Evolutionary conservation across 805 yeast species (phyloP).

Genomic region (Tetrapisispora namnaoensis): DNA sequence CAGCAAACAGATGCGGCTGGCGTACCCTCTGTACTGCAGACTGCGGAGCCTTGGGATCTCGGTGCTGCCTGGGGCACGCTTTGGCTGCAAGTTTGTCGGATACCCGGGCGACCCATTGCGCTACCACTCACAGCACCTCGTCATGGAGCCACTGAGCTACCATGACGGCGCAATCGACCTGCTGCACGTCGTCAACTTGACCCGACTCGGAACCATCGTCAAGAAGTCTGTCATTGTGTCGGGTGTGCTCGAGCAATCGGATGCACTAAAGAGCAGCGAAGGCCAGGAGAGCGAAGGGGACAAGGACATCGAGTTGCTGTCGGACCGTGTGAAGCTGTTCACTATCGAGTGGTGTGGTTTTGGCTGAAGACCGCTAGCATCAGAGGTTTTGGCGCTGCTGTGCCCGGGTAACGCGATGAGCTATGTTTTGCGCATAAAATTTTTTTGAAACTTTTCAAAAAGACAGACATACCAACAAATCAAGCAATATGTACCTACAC

Average conservation of each 20-base stretch:
- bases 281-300: too few relatives aligned
- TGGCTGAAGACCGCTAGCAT: constrained; percentile 50
- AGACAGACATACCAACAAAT: not conserved
- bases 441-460: not conserved
- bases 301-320: too few relatives aligned
- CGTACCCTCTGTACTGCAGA: not conserved
- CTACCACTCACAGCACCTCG: constrained; percentile 79
- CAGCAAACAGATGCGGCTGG: not conserved
- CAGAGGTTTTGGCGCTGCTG: too few relatives aligned
- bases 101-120: constrained; percentile 93
- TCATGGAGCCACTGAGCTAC: constrained; percentile 37
- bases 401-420: not conserved
- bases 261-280: constrained; percentile 1
- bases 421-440: not conserved
- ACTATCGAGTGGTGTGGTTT: constrained; percentile 96
- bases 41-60: not conserved
- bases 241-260: constrained; percentile 27
- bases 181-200: constrained; percentile 63
- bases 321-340: constrained; percentile 37
- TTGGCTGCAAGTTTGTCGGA: constrained; percentile 82
- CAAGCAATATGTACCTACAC: too few relatives aligned
- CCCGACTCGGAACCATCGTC: constrained; percentile 85
- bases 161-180: constrained; percentile 39
- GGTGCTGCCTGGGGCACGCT: constrained; percentile 70
- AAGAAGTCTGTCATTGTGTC: constrained; percentile 67